These are phyloP conservation scores for Lupinus albus DNA, from an alignment of 306 rosid species.

Conservation along the genomic window DNA sequence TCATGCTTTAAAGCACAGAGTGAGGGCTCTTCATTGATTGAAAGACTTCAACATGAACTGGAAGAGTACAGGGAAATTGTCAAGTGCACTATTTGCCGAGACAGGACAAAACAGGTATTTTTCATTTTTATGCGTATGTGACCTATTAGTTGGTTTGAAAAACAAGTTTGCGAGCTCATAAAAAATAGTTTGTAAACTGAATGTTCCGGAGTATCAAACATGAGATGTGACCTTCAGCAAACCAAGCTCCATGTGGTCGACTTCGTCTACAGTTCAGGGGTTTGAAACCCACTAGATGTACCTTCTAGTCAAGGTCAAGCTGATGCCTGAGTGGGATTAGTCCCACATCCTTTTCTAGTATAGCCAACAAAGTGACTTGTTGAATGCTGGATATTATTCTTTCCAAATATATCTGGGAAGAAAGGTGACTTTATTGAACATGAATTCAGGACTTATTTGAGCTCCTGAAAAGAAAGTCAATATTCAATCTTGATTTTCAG, in stretches of 20 bases:
- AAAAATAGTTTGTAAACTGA: not conserved
- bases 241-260: constrained; percentile 20
- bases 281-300: not conserved
- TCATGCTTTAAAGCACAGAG: constrained; percentile 59
- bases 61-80: constrained; percentile 82
- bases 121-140: not conserved
- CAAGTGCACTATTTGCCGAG: constrained; percentile 85
- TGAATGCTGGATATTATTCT: constrained; percentile 1
- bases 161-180: not conserved
- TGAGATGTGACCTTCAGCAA: constrained; percentile 24
- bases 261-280: not conserved
- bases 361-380: not conserved
- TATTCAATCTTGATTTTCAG: not conserved
- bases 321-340: not conserved
- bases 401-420: not conserved
- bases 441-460: not conserved
- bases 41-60: constrained; percentile 85
- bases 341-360: not conserved
- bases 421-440: not conserved
- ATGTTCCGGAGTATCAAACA: not conserved
- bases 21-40: constrained; percentile 69
- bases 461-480: not conserved
- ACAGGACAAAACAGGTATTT: constrained; percentile 85
- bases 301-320: not conserved
- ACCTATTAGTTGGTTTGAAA: constrained; percentile 18